phyloP scores from a whole-genome alignment of 2,329 filamentous ascomycete genomes.

The Ceratocystis alfenasii region DNA sequence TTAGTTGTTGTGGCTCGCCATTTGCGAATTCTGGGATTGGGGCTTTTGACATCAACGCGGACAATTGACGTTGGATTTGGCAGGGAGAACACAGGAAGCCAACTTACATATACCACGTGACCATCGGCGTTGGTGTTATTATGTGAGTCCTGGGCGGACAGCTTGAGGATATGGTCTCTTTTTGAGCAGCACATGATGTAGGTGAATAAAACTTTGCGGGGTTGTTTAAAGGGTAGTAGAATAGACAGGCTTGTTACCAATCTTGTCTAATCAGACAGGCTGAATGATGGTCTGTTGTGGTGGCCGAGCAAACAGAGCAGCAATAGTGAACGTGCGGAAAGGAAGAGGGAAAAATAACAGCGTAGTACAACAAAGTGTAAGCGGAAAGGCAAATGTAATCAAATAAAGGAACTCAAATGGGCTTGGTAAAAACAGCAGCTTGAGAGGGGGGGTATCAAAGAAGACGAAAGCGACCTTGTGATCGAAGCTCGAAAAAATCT shows the following conservation, averaged over 20 bases:
- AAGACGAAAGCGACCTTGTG: background rate
- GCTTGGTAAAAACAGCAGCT: background rate
- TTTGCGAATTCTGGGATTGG: no score
- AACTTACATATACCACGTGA: conserved; percentile 9
- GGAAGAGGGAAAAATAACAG: background rate
- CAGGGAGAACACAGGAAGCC: background rate
- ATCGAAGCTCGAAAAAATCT: background rate
- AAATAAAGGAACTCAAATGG: background rate
- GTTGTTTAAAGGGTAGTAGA: no score
- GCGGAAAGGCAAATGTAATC: background rate
- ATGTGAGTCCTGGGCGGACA: background rate
- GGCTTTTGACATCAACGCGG: background rate
- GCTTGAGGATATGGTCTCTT: background rate
- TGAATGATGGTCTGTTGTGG: background rate
- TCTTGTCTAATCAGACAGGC: background rate
- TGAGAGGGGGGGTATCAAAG: background rate
- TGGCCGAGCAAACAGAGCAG: background rate
- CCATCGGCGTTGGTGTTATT: background rate
- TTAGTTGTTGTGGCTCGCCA: background rate
- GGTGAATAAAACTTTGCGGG: no score
- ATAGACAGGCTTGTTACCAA: background rate
- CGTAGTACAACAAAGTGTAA: background rate
- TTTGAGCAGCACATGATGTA: conserved; percentile 1
- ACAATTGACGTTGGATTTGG: background rate
- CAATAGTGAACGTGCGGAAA: background rate